phyloP scores from a whole-genome alignment of 176 grass and related monocot species.

The Eleusine coracana region DNA sequence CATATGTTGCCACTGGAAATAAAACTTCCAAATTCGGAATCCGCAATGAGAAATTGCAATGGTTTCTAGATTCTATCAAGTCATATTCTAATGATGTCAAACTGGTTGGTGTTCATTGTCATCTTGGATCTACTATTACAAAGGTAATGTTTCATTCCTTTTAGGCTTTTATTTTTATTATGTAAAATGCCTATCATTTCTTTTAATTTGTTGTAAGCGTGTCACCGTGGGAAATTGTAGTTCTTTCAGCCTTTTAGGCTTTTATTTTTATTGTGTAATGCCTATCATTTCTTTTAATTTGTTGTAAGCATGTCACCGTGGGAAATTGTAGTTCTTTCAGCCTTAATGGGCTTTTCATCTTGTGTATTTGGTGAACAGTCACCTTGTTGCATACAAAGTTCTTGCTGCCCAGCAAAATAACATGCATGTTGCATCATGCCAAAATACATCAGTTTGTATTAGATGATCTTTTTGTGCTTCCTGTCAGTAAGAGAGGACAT shows the following conservation, averaged over 20 bases:
- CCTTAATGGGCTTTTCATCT: background rate
- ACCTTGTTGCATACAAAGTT: background rate
- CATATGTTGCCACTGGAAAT: constrained; percentile 98
- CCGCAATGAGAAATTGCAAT: constrained; percentile 94
- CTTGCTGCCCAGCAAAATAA: background rate
- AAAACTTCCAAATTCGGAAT: constrained; percentile 99
- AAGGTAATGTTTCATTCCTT: constrained; percentile 54
- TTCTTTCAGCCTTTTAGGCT: background rate
- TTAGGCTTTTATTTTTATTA: background rate
- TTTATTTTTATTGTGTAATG: background rate
- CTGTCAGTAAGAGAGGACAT: background rate
- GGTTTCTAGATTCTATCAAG: constrained; percentile 95
- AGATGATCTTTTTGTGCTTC: background rate
- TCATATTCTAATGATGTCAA: constrained; percentile 78
- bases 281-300: background rate
- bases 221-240: background rate
- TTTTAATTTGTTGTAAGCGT: background rate
- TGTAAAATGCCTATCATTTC: background rate
- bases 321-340: background rate
- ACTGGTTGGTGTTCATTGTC: constrained; percentile 92
- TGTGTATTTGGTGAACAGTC: background rate
- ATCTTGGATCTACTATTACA: constrained; percentile 95
- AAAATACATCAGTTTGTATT: background rate
- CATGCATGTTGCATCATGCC: background rate
- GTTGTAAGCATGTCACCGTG: background rate